Conservation (phyloP, 164 flowering plant genomes). For the Magnolia changhungtana region DNA sequence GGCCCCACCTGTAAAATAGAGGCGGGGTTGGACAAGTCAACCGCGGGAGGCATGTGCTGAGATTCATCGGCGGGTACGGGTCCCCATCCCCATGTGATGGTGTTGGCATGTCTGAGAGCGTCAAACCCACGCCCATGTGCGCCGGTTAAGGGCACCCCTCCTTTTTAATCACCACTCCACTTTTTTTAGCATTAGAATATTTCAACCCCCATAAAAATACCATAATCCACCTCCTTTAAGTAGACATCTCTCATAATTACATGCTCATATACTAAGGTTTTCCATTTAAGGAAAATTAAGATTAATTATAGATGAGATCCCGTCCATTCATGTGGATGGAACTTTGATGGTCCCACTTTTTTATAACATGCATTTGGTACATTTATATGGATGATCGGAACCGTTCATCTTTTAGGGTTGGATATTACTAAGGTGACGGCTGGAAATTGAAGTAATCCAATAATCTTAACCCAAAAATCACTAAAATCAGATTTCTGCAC, state of each 20-base stretch:
- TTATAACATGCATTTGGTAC: not conserved
- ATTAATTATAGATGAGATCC: not conserved
- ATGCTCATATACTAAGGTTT: not conserved
- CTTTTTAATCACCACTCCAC: not conserved
- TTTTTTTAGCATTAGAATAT: not conserved
- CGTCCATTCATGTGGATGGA: no score
- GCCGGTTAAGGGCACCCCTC: not conserved
- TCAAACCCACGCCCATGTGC: conserved; percentile 2
- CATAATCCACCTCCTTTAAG: not conserved
- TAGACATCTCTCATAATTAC: not conserved
- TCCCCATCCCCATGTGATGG: not conserved
- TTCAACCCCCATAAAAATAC: not conserved
- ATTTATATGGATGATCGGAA: not conserved
- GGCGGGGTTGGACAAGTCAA: not conserved
- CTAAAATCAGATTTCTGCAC: no score
- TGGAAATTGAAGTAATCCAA: not conserved
- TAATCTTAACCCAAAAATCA: not conserved
- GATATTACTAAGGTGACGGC: not conserved
- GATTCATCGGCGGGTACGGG: not conserved
- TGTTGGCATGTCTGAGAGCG: not conserved
- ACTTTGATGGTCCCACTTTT: no score
- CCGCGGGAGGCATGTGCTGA: not conserved
- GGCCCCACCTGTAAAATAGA: not conserved
- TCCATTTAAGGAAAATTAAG: not conserved
- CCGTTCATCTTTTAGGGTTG: not conserved